A percentile compares a stretch with the other conserved stretches of the same genome.
Evolutionary conservation across 2,329 filamentous ascomycete species (phyloP).

Genomic region (Leptographium procerum): DNA sequence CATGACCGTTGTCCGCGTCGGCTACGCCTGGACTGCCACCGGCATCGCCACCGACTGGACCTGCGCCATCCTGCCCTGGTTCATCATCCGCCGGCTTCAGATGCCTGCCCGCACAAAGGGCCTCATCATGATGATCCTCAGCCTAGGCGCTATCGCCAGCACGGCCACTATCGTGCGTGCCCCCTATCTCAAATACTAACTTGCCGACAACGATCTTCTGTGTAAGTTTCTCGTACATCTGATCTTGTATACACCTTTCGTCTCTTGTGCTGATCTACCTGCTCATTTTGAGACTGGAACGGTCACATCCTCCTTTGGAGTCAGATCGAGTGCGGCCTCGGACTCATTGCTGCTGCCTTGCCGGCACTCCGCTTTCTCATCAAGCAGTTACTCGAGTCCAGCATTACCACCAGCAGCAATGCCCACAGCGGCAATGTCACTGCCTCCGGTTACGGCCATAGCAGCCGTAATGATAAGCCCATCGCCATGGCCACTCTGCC

Average conservation of each 20-base stretch:
- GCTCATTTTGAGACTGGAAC: constrained; percentile 2
- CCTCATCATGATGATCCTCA: constrained; percentile 8
- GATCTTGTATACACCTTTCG: too few relatives aligned
- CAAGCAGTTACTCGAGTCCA: neutral
- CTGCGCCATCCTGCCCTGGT: constrained; percentile 9
- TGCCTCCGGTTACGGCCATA: neutral
- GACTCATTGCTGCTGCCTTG: constrained; percentile 7
- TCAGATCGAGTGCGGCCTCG: constrained; percentile 8
- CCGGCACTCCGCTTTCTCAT: constrained; percentile 8
- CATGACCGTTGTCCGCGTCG: constrained; percentile 8
- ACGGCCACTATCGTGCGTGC: constrained; percentile 24
- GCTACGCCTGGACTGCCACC: constrained; percentile 7
- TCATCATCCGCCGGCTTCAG: constrained; percentile 10
- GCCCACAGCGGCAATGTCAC: neutral
- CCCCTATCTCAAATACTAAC: constrained; percentile 8
- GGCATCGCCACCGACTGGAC: constrained; percentile 8
- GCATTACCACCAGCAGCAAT: too few relatives aligned
- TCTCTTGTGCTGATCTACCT: neutral
- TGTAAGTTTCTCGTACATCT: too few relatives aligned
- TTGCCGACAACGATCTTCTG: too few relatives aligned
- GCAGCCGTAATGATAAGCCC: neutral
- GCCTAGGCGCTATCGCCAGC: constrained; percentile 20
- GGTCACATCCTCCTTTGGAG: constrained; percentile 9
- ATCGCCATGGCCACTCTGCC: neutral
- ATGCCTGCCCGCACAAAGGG: constrained; percentile 8